Percentiles rank a stretch among this genome's conserved stretches.
These are phyloP conservation scores for Thermoascus crustaceus DNA, from an alignment of 2,329 filamentous ascomycete genomes.

Conservation along the genomic window DNA sequence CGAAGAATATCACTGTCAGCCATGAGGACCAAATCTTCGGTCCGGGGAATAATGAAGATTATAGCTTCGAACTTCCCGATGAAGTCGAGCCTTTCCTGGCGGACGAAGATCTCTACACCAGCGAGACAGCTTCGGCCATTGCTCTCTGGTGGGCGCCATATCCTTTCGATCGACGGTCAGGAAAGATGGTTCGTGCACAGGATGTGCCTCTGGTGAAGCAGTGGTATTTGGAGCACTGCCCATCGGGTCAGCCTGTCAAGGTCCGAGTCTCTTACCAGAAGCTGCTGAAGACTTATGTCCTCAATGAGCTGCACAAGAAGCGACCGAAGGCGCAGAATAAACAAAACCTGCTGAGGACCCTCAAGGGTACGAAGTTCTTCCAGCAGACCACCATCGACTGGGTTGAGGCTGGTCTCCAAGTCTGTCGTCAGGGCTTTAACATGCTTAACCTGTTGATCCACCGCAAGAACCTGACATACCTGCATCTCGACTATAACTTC, in stretches of 20 bases:
- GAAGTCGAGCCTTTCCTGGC: slow-evolving; percentile 80
- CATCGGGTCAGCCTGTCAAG: slow-evolving; percentile 85
- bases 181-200: slow-evolving; percentile 91
- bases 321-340: slow-evolving; percentile 92
- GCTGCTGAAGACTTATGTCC: slow-evolving; percentile 85
- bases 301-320: slow-evolving; percentile 95
- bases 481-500: slow-evolving; percentile 99
- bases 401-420: slow-evolving; percentile 97
- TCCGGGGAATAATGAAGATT: slow-evolving; percentile 68
- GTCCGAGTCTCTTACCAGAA: slow-evolving; percentile 98
- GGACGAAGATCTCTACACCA: slow-evolving; percentile 80
- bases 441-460: slow-evolving; percentile 98
- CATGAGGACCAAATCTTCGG: slow-evolving; percentile 95
- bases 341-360: slow-evolving; percentile 77
- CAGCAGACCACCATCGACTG: slow-evolving; percentile 98
- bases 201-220: slow-evolving; percentile 96
- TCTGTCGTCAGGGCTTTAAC: slow-evolving; percentile 97
- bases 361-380: slow-evolving; percentile 98
- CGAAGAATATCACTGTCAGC: slow-evolving; percentile 84
- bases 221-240: slow-evolving; percentile 95
- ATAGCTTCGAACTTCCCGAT: slow-evolving; percentile 73
- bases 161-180: slow-evolving; percentile 88
- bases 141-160: slow-evolving; percentile 97
- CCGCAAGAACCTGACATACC: slow-evolving; percentile 94
- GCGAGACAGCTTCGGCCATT: slow-evolving; percentile 84